Percentiles rank a stretch among this genome's conserved stretches.
These are phyloP conservation scores for Xylariaceae sp. DNA, from an alignment of 2,329 filamentous ascomycete species.

Conservation along the genomic window DNA sequence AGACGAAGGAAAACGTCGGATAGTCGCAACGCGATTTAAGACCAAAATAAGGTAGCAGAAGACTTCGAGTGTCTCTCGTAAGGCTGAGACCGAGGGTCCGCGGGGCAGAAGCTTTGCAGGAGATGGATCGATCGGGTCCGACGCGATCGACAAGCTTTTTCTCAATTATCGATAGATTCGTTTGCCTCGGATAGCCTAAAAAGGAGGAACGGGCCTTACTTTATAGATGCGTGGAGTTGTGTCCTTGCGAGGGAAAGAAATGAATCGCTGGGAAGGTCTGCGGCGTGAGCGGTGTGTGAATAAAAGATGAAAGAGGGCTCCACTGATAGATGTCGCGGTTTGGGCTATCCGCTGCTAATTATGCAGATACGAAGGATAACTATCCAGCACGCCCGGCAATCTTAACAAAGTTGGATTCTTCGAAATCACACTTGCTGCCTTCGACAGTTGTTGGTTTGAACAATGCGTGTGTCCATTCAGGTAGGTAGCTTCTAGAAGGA, in stretches of 20 bases:
- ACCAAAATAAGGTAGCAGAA: not conserved
- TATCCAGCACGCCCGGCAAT: no score
- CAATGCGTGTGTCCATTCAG: no score
- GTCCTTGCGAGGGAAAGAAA: not conserved
- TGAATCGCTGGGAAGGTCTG: not conserved
- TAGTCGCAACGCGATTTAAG: not conserved
- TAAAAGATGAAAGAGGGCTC: not conserved
- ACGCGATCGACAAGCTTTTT: not conserved
- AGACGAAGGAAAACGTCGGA: not conserved
- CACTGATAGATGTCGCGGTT: not conserved
- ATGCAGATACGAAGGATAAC: no score
- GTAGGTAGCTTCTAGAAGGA: no score
- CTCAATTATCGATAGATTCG: not conserved
- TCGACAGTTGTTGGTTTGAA: no score
- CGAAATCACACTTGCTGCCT: no score
- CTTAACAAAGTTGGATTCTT: no score
- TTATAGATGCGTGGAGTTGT: not conserved
- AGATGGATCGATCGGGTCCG: not conserved
- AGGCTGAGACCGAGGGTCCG: slow-evolving; percentile 12
- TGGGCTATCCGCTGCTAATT: no score
- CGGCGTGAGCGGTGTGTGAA: not conserved
- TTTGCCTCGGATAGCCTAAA: not conserved
- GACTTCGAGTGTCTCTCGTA: not conserved
- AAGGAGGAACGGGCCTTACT: not conserved
- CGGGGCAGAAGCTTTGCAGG: not conserved